Evolutionary conservation across 192 early-diverging fungal species (phyloP), one percentile per base, ranked within the genome.

Genomic region (Backusella parvicylindrica): DNA sequence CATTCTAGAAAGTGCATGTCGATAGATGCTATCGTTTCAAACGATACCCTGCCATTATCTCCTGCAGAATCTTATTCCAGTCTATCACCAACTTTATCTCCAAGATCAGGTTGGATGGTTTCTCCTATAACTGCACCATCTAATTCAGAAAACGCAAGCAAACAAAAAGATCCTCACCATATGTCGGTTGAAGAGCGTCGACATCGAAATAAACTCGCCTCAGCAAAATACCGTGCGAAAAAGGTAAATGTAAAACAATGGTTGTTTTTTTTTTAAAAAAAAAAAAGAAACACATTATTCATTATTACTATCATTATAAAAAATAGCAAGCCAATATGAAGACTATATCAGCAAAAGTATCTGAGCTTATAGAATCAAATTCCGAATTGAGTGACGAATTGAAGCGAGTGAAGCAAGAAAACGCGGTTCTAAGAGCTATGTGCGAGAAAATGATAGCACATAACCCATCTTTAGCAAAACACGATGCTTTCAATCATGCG

Each of bases 171-270:
- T 2, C 23, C 12, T 13, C 53, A 60, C 1, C 84, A 85, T 11
- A 71, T 89, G 9, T 82, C 87, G 7, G 56, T 81, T 26, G 75
- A 75, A 31, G 87, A 89, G 38, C 68, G 86, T 32, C 79, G 87
- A 31, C 76, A 89, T 23, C 80, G 87, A 41, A 89, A 89, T 68
- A 89, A 89, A 64, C 79, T 85, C 3, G 87, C 87, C 8, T 89
- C 87, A 8, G 87, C 87, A 1, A 89, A 89, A 69, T 89, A 89
- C 69, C 75, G 87, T n/a, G 84, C 84, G 33, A 89, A 89, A 50
- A 89, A 89, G 76, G 68, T 69, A 16, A 69, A 47, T 69, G 47
- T 18, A 26, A 18, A 26, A 18, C 23, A 41, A 16, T 30, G 8
- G 15, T 9, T 23, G 6, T 3, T 12, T 18, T 33, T 18, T 9